These are phyloP conservation scores for Chrysoporthe cubensis DNA, from an alignment of 2,329 filamentous ascomycete species.

Conservation along the genomic window DNA sequence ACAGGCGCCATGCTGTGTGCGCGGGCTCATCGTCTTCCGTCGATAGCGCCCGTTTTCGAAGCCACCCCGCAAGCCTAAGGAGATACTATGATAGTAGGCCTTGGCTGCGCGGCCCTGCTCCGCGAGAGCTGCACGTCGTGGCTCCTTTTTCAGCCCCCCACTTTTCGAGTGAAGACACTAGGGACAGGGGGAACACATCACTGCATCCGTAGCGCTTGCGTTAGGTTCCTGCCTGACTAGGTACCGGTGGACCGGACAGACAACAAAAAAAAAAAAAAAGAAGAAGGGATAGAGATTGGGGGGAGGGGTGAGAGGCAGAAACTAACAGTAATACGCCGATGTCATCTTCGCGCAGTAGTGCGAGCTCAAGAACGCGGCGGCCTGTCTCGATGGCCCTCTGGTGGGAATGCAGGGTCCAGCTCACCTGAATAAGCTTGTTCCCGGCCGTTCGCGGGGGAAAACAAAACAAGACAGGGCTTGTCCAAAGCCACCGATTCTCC, in stretches of 20 bases:
- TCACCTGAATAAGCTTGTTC: slow-evolving; percentile 1
- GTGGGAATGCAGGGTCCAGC: slow-evolving; percentile 6
- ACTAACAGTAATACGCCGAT: not conserved
- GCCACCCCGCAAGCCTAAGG: not conserved
- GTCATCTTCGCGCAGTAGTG: slow-evolving; percentile 3
- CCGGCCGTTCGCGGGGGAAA: slow-evolving; percentile 1
- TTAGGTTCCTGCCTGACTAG: not conserved
- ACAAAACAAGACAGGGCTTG: not conserved
- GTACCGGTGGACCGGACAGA: not conserved
- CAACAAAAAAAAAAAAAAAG: not conserved
- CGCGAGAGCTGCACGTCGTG: not conserved
- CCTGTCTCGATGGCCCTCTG: not conserved
- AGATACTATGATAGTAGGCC: not conserved
- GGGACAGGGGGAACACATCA: not conserved
- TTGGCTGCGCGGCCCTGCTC: not conserved
- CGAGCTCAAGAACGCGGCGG: slow-evolving; percentile 1
- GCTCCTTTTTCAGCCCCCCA: slow-evolving; percentile 3
- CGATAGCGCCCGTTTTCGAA: slow-evolving; percentile 13
- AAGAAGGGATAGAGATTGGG: not conserved
- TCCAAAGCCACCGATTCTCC: not conserved
- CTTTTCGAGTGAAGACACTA: not conserved
- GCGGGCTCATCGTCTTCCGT: slow-evolving; percentile 5
- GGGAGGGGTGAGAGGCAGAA: not conserved
- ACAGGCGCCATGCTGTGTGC: not conserved
- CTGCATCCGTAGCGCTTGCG: slow-evolving; percentile 4